phyloP scores from a whole-genome alignment of 495 filamentous ascomycete species.

The Penicillium subrubescens region DNA sequence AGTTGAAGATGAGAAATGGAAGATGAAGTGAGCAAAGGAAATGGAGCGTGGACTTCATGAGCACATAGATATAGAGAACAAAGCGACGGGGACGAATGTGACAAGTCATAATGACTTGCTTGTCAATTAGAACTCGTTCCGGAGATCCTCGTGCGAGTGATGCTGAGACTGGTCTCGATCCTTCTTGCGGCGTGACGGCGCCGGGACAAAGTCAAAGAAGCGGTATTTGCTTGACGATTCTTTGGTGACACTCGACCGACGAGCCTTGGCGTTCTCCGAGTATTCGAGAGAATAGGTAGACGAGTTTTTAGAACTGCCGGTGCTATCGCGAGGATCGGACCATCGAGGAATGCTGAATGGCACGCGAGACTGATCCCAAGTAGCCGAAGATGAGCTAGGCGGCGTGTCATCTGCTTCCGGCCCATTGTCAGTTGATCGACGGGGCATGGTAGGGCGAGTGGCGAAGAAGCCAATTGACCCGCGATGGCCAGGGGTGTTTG shows the following conservation, averaged over 20 bases:
- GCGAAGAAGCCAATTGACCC: constrained; percentile 51
- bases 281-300: constrained; percentile 51
- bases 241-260: constrained; percentile 46
- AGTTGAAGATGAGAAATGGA: constrained; percentile 29
- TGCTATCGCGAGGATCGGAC: constrained; percentile 51
- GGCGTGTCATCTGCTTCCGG: constrained; percentile 52
- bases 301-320: constrained; percentile 50
- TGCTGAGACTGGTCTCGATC: constrained; percentile 45
- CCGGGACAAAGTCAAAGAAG: constrained; percentile 51
- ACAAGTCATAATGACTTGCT: constrained; percentile 3
- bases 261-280: constrained; percentile 42
- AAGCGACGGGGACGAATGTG: constrained; percentile 11
- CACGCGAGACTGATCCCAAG: constrained; percentile 50
- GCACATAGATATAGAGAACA: constrained; percentile 28
- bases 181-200: constrained; percentile 46
- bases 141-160: constrained; percentile 41
- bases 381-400: constrained; percentile 54
- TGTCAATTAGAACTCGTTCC: constrained; percentile 38
- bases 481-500: constrained; percentile 32
- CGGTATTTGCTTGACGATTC: constrained; percentile 52
- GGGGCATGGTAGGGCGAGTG: constrained; percentile 41
- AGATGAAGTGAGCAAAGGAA: background rate
- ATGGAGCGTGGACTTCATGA: constrained; percentile 41
- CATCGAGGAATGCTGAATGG: constrained; percentile 45
- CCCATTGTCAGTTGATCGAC: constrained; percentile 44